phyloP scores from a whole-genome alignment of 306 rosid species.

The Acacia acuminata region DNA sequence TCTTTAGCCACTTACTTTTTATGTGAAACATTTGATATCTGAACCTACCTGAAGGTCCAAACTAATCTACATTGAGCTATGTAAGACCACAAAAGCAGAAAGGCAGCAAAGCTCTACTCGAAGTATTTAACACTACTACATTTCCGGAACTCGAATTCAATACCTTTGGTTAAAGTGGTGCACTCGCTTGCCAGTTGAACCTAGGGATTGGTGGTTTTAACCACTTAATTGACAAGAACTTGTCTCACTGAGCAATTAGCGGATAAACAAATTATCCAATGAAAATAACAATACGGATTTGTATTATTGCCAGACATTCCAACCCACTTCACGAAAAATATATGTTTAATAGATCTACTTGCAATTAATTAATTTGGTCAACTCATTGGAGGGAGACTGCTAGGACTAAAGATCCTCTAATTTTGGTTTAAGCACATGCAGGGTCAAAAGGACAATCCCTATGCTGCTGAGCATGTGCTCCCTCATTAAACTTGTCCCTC shows the following conservation, averaged over 20 bases:
- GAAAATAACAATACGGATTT: neutral
- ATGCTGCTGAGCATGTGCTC: constrained; percentile 39
- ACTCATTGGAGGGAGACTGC: neutral
- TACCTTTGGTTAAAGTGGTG: no score
- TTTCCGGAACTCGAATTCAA: no score
- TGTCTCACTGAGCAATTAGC: no score
- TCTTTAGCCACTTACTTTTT: no score
- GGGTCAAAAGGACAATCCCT: constrained; percentile 30
- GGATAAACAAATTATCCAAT: neutral
- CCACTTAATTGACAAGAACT: no score
- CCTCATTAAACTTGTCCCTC: constrained; percentile 27
- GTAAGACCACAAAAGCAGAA: no score
- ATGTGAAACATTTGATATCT: no score
- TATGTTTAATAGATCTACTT: neutral
- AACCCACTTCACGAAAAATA: neutral
- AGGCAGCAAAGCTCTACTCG: rapidly evolving
- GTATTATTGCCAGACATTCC: neutral
- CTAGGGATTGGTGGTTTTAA: no score
- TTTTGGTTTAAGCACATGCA: constrained; percentile 35
- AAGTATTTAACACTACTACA: no score
- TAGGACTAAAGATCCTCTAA: neutral
- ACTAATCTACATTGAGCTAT: no score
- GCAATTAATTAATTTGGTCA: neutral
- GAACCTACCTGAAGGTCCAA: no score
- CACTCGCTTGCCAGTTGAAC: no score